Evolutionary conservation across 164 flowering plant genomes (phyloP).

Genomic region (Liriodendron chinense): DNA sequence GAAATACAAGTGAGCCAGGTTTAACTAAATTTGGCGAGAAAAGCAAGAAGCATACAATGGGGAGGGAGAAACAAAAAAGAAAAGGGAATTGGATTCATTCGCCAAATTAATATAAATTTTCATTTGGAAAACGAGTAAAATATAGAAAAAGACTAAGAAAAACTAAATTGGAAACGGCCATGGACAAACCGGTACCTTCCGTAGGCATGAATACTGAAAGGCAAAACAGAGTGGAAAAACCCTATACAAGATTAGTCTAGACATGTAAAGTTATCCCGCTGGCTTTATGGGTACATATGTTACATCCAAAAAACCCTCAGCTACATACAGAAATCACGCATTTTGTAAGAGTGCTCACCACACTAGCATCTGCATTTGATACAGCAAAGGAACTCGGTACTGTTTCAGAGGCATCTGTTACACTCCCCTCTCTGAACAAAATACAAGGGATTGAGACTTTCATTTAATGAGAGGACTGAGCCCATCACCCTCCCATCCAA

Average conservation of each 20-base stretch:
- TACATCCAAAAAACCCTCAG: conserved; percentile 23
- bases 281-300: conserved; percentile 22
- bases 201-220: neutral
- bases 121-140: neutral
- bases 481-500: conserved; percentile 98
- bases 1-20: too few species aligned
- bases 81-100: neutral
- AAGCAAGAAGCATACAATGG: neutral
- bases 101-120: neutral
- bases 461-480: conserved; percentile 78
- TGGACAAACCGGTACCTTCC: neutral
- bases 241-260: neutral
- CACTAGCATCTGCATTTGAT: neutral
- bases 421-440: neutral
- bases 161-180: neutral
- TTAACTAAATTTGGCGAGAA: neutral
- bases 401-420: neutral
- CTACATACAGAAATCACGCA: conserved; percentile 8
- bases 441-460: conserved; percentile 10
- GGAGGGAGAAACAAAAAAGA: too few species aligned
- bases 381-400: neutral
- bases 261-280: neutral
- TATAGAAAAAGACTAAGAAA: neutral
- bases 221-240: neutral
- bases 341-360: neutral